Conservation (phyloP, 768 basidiomycete species). For the Russula dissimulans region DNA sequence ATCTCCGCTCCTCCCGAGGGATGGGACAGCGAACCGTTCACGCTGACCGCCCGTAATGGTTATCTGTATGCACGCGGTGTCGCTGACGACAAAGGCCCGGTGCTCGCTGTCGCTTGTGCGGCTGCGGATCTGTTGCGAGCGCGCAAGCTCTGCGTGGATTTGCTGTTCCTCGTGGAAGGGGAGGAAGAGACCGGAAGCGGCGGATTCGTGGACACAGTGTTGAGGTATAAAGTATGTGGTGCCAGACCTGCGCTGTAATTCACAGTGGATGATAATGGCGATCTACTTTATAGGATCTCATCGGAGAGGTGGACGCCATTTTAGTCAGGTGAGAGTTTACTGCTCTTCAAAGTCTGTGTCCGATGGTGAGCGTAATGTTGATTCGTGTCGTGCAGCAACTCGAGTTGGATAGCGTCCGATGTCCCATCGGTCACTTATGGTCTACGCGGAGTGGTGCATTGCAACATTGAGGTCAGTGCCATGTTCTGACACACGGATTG, state of each 20-base stretch:
- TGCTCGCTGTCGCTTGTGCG: conserved; percentile 85
- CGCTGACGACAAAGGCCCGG: conserved; percentile 93
- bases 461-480: conserved; percentile 53
- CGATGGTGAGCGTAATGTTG: not conserved
- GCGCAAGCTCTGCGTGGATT: conserved; percentile 71
- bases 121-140: conserved; percentile 69
- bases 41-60: conserved; percentile 72
- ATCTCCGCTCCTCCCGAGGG: conserved; percentile 65
- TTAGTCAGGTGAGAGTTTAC: conserved; percentile 55
- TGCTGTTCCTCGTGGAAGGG: conserved; percentile 89
- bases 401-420: conserved; percentile 92
- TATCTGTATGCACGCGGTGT: conserved; percentile 87
- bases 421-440: conserved; percentile 94
- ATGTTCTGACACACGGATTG: not conserved
- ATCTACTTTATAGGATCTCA: conserved; percentile 45
- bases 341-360: not conserved
- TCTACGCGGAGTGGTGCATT: conserved; percentile 87
- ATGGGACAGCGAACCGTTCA: conserved; percentile 84
- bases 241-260: not conserved
- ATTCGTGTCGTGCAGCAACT: conserved; percentile 49
- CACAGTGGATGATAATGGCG: not conserved
- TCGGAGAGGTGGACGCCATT: conserved; percentile 84
- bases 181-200: conserved; percentile 93
- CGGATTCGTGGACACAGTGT: conserved; percentile 75
- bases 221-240: conserved; percentile 56